Evolutionary conservation across 1,284 basidiomycete species (phyloP), one percentile per base, ranked within the genome.

Genomic region (Ustanciosporium gigantosporum): DNA sequence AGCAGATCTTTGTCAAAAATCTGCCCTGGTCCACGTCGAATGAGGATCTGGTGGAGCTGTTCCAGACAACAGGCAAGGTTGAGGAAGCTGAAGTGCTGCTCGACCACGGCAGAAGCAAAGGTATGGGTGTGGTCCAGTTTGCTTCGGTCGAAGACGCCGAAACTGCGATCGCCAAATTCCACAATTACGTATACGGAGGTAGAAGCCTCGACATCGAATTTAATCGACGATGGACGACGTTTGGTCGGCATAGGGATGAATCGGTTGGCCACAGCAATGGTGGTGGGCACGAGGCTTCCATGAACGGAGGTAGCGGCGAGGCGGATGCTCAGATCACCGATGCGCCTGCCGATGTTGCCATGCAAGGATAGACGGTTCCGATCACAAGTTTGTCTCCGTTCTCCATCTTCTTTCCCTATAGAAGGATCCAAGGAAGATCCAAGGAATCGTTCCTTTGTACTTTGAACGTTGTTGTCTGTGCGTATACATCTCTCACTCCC

Each of bases 1-100:
- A 91, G 78, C 94, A 98, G 81, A 96, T 98, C 74, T 90, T 93
- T 84, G 93, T 96, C 69, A 87, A 90, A 79, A 97, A 97, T 79
- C 81, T 98, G 16, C 94, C 94, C 0, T 97, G 92, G 91, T 96
- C 92, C 15, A 98, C 94, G 25, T 90, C 92, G n/a, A 95, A 97
- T 79, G 93, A 97, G 76, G 94, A 98, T 77, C 82, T 98, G 23
- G 93, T 97, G 20, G 94, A 98, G 80, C 81, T 98, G 24, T 98
- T 98, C 74, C 93, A 96, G 81, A 98, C 94, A 24, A 95, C 92
- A 1, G 94, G 94, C 9, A 88, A 87, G 62, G 94, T 98, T 25
- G 88, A 91, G 70, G 81, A 91, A 36, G 94, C 94, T 9, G 94
- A 97, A 79, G 92, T 97, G 66, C 79, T 97, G 40, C 91, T 88